Base-by-base conservation (phyloP, 306 rosid genomes). In the Cucumis hystrix region DNA sequence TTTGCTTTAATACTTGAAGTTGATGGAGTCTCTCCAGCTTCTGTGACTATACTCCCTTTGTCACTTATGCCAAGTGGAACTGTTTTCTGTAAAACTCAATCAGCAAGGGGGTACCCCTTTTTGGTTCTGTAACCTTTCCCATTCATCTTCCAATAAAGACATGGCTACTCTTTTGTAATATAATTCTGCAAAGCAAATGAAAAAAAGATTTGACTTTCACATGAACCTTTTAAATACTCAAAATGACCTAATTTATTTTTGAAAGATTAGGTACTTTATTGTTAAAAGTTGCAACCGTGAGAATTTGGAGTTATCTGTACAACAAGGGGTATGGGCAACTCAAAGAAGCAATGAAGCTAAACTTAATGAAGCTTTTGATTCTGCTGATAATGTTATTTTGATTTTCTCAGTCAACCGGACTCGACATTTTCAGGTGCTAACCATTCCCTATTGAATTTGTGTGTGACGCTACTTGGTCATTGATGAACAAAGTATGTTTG, bases 251-350 rank as follows among this genome's bases (percentile, higher is more conserved):
- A 87, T 81, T 75, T 80, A 82, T 81, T 82, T 93, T 76, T 55
- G 78, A 81, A 79, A 79, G 39, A 83, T 85, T 77, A 95, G 99
- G 97, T 95, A 95, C 87, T 95, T 95, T 84, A 95, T 95, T 88
- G 99, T 95, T 87, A 95, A 95, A 86, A 95, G 99, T 86, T 95
- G 99, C 97, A 95, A 95, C 80, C 96, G 97, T 35, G 99, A 95
- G 89, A 95, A 95, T 87, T 88, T 95, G 97, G 99, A 95, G 87
- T 86, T 95, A 77, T 95, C 98, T 78, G 99, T 95, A 49, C 99
- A 92, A 88, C 99, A 95, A 95, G 98, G 97, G 84, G 96, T 95
- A 68, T 95, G 99, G 98, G 99, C 99, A 82, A 95, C 99, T 83
- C 99, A 95, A 87, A 91, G 97, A 78, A 95, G 99, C 93, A 95